Percentiles rank a stretch among this genome's conserved stretches.
phyloP scores from a whole-genome alignment of 176 grass and related monocot species.

The Phragmites australis region DNA sequence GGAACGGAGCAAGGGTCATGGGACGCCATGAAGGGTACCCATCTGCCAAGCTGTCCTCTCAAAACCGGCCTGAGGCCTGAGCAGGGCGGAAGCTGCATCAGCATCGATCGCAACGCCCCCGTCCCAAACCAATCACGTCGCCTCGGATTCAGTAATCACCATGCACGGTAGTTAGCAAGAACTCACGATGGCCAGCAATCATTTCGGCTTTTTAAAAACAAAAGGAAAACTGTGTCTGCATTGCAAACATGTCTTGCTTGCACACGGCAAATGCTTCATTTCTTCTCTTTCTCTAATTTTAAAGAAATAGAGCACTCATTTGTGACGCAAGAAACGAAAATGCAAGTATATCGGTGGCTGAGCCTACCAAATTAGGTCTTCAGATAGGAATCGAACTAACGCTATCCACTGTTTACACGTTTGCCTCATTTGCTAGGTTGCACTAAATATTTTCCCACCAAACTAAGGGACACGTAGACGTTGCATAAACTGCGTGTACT shows the following conservation, averaged over 20 bases:
- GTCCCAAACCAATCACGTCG: not conserved
- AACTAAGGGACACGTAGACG: too few species aligned
- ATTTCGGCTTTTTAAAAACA: too few species aligned
- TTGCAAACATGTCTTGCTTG: not conserved
- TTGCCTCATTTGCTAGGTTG: too few species aligned
- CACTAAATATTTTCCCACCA: too few species aligned
- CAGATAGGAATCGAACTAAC: too few species aligned
- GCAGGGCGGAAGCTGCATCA: not conserved
- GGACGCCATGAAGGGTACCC: constrained; percentile 31
- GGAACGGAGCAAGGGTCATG: not conserved
- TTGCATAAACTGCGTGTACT: too few species aligned
- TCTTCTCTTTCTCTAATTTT: too few species aligned
- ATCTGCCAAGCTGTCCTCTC: constrained; percentile 27
- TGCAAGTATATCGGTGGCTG: too few species aligned
- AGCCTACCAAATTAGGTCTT: too few species aligned
- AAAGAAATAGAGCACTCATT: not conserved
- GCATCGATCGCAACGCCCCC: not conserved
- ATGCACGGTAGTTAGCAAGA: too few species aligned
- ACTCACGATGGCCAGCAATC: too few species aligned
- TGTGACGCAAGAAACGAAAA: not conserved
- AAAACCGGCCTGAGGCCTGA: not conserved
- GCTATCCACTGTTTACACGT: too few species aligned
- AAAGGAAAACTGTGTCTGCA: not conserved
- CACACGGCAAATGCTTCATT: not conserved
- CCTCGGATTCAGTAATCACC: not conserved